Evolutionary conservation across 2,329 filamentous ascomycete species (phyloP).

Genomic region (Hypoxylon sp.): DNA sequence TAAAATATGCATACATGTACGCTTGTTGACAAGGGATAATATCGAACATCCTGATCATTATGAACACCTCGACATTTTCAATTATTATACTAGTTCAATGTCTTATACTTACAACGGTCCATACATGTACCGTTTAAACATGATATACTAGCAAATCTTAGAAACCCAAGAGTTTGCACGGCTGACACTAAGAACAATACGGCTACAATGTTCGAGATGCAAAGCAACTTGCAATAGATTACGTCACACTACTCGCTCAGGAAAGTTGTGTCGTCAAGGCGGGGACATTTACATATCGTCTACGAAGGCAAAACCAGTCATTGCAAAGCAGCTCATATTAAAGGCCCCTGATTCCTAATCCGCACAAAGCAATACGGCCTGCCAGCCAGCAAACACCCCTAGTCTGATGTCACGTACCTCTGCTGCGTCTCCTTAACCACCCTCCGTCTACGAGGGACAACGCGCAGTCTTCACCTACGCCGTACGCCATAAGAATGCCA

Average conservation of each 20-base stretch:
- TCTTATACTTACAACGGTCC: background rate
- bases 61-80: background rate
- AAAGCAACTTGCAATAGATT: background rate
- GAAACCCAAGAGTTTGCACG: background rate
- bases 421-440: constrained; percentile 3
- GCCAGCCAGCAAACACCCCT: constrained; percentile 20
- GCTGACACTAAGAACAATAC: background rate
- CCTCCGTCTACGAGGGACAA: constrained; percentile 24
- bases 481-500: constrained; percentile 34
- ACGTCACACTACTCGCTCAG: background rate
- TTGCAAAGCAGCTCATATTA: constrained; percentile 25
- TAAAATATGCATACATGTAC: background rate
- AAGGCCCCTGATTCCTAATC: constrained; percentile 9
- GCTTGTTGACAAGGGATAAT: background rate
- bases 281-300: background rate
- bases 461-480: constrained; percentile 18
- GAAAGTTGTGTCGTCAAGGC: background rate
- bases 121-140: background rate
- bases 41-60: background rate
- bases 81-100: background rate
- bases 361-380: constrained; percentile 20
- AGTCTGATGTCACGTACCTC: constrained; percentile 11
- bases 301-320: background rate
- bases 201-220: background rate
- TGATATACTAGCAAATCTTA: background rate